Percentiles rank a stretch among this genome's conserved stretches.
These are phyloP conservation scores for Singerocomus rubriflavus DNA, from an alignment of 1,284 basidiomycete genomes.

Conservation along the genomic window DNA sequence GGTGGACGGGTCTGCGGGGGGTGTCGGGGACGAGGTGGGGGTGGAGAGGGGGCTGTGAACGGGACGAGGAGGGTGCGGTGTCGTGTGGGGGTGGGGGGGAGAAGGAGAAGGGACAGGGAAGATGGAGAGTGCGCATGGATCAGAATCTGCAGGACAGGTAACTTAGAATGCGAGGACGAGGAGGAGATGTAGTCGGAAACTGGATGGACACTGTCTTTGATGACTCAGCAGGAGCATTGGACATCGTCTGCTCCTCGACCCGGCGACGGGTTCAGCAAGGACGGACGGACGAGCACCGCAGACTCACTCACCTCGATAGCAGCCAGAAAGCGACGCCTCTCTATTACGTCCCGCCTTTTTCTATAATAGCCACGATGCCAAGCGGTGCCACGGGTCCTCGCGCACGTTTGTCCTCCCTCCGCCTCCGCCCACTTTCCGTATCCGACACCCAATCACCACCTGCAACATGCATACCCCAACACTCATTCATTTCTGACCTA, in stretches of 20 bases:
- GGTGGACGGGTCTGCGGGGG: conserved; percentile 5
- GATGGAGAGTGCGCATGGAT: not conserved
- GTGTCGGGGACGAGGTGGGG: conserved; percentile 14
- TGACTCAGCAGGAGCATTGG: conserved; percentile 23
- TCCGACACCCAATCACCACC: conserved; percentile 23
- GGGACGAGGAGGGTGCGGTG: conserved; percentile 39
- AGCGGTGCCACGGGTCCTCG: conserved; percentile 35
- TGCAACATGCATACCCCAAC: conserved; percentile 19
- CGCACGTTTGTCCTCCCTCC: conserved; percentile 33
- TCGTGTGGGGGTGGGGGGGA: conserved; percentile 1
- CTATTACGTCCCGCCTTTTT: conserved; percentile 24
- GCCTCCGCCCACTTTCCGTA: conserved; percentile 10
- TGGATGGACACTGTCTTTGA: conserved; percentile 12
- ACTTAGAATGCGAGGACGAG: too few relatives aligned
- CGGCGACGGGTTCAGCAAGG: conserved; percentile 12
- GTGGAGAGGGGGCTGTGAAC: conserved; percentile 28
- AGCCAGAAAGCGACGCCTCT: conserved; percentile 9
- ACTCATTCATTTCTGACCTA: conserved; percentile 7
- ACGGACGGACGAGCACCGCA: not conserved
- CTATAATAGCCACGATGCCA: conserved; percentile 30
- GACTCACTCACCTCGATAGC: conserved; percentile 21
- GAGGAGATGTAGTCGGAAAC: too few relatives aligned
- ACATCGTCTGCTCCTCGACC: conserved; percentile 4
- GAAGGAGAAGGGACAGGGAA: not conserved
- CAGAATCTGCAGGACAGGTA: too few relatives aligned